A percentile compares a stretch with the other conserved stretches of the same genome.
phyloP scores from a whole-genome alignment of 2,329 filamentous ascomycete species.

The Talaromyces sp. region DNA sequence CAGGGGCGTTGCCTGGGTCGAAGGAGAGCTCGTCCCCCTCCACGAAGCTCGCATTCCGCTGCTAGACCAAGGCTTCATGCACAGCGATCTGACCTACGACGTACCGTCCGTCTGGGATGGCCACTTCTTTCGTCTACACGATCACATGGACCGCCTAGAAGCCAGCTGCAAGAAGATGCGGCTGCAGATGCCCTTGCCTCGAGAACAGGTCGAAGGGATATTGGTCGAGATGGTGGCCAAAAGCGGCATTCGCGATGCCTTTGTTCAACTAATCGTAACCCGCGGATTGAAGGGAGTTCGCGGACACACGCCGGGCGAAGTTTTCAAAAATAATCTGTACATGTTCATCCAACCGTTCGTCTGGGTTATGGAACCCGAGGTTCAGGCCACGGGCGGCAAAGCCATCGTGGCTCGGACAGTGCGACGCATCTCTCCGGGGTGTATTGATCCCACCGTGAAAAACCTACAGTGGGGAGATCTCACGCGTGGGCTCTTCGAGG shows the following conservation, averaged over 20 bases:
- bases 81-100: constrained; percentile 50
- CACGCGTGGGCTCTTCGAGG: constrained; percentile 43
- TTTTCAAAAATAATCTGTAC: constrained; percentile 39
- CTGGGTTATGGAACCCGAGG: constrained; percentile 46
- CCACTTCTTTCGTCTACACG: constrained; percentile 48
- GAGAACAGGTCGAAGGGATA: constrained; percentile 34
- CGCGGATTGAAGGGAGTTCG: constrained; percentile 42
- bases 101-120: constrained; percentile 50
- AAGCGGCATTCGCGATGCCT: constrained; percentile 46
- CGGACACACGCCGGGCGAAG: constrained; percentile 26
- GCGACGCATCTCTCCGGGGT: constrained; percentile 39
- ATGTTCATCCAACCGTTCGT: constrained; percentile 46
- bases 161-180: constrained; percentile 43
- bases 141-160: constrained; percentile 44
- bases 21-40: constrained; percentile 40
- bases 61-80: constrained; percentile 49
- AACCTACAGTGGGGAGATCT: constrained; percentile 50
- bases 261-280: constrained; percentile 49
- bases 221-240: constrained; percentile 42
- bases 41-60: constrained; percentile 46
- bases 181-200: constrained; percentile 37
- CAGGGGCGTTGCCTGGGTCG: constrained; percentile 45
- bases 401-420: constrained; percentile 45
- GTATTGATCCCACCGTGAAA: constrained; percentile 49
- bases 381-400: constrained; percentile 36